Base-by-base conservation (phyloP, 208 protist genomes). In the Strigomonas galati region DNA sequence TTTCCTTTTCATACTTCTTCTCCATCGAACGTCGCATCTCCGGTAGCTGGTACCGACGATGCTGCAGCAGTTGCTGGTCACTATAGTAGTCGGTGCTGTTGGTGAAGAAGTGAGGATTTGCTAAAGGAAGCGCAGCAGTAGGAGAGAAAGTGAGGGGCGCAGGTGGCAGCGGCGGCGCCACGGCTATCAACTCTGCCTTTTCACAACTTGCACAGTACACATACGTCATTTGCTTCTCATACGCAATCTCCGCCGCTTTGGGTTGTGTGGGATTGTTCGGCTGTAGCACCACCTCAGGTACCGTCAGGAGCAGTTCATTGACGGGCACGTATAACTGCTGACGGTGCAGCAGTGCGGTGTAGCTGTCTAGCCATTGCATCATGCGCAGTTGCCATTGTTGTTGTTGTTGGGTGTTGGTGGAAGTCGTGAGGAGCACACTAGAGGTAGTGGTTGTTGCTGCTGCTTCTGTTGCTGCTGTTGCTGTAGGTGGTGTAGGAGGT, bases 141-240 rank as follows among this genome's bases (percentile, higher is more conserved):
- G n/a, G n/a, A 19, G 17, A 10, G 27, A 26, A 32, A 14, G 24
- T 9, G 32, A 37, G 32, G 1, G 15, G 57, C 28, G 40, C n/a
- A 19, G 30, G 40, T 62, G 58, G 21, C 19, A 37, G 15, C 52
- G 52, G 24, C 52, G 52, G 30, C 65, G 75, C 58, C 43, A 68
- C 65, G 19, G 74, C 61, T 31, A 74, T 62, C 37, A 90, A 57
- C 72, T 87, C 83, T 24, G 75, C 63, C 53, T 93, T 89, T 17
- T 63, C 52, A 51, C 87, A 94, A 24, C 27, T 74, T 14, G 79
- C 84, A 61, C 89, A 94, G 71, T 81, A 86, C n/a, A 92, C 79
- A 60, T 86, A 92, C 0, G 89, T 92, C 72, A 88, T 83, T 65
- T 88, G 76, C 71, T 91, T 92, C 62, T 89, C 79, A 30, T 91